Evolutionary conservation across 1,139 yeast genomes (phyloP).

Genomic region (Candida sp.): DNA sequence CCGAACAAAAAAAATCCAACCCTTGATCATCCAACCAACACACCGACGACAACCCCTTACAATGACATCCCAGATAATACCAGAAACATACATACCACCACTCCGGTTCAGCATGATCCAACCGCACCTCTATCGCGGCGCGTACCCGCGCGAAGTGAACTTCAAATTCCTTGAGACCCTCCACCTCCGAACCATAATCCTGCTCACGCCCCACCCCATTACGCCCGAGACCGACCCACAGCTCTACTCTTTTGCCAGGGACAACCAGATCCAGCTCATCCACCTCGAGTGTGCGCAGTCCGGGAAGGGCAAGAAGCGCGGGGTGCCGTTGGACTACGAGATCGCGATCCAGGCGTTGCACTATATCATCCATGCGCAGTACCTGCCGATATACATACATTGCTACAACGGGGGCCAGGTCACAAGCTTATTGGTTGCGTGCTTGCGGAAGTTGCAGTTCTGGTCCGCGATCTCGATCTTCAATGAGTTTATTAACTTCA

Average conservation of each 20-base stretch:
- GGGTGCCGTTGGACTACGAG: constrained; percentile 75
- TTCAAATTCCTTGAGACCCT: constrained; percentile 73
- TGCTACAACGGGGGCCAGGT: constrained; percentile 92
- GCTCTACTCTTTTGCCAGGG: constrained; percentile 53
- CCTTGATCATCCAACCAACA: background rate
- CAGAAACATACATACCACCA: constrained; percentile 71
- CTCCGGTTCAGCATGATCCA: constrained; percentile 76
- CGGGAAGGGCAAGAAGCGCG: constrained; percentile 78
- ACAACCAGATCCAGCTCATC: constrained; percentile 52
- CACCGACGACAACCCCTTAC: background rate
- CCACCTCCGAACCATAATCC: constrained; percentile 70
- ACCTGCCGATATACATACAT: constrained; percentile 80
- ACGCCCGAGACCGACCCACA: constrained; percentile 54
- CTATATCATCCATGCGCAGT: constrained; percentile 58
- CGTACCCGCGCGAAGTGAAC: constrained; percentile 82
- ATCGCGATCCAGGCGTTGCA: constrained; percentile 64
- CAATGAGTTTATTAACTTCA: constrained; percentile 81
- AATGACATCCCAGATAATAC: constrained; percentile 17
- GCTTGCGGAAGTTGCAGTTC: constrained; percentile 79
- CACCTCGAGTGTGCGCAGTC: constrained; percentile 71
- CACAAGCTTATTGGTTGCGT: constrained; percentile 83
- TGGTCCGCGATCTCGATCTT: constrained; percentile 93
- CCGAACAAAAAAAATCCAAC: background rate
- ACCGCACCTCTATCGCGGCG: constrained; percentile 77
- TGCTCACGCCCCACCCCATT: constrained; percentile 80